Evolutionary conservation across 176 grass and related monocot genomes (phyloP).

Genomic region (Avena atlantica): DNA sequence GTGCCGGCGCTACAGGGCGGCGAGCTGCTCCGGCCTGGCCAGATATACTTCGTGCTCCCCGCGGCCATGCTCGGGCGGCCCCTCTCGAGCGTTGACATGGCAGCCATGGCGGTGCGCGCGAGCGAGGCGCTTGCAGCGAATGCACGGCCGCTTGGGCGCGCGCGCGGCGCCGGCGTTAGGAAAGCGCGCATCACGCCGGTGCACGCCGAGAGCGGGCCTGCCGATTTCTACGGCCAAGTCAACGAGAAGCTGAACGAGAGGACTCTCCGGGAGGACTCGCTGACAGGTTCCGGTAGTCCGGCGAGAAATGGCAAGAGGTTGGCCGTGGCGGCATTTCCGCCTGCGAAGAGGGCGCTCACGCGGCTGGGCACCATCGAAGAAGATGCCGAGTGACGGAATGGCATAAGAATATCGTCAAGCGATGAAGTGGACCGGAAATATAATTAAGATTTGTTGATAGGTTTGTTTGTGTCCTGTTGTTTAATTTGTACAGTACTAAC

Average conservation of each 20-base stretch:
- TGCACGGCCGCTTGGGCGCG: not conserved
- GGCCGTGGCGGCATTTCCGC: not conserved
- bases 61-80: not conserved
- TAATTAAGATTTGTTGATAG: not conserved
- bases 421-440: not conserved
- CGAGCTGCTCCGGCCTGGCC: conserved; percentile 53
- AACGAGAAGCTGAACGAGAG: conserved; percentile 68
- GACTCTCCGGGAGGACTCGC: conserved; percentile 34
- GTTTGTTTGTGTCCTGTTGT: not conserved
- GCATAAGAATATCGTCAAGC: not conserved
- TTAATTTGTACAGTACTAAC: not conserved
- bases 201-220: conserved; percentile 10
- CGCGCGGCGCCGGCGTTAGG: not conserved
- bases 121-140: conserved; percentile 51
- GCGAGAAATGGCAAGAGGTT: not conserved
- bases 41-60: conserved; percentile 53
- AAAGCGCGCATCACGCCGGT: conserved; percentile 51
- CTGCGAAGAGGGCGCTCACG: conserved; percentile 45
- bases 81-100: conserved; percentile 13
- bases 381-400: conserved; percentile 32
- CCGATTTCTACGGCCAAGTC: not conserved
- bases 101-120: conserved; percentile 62
- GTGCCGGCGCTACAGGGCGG: conserved; percentile 37
- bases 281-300: not conserved
- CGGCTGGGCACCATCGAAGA: conserved; percentile 59